Conservation (phyloP, 306 rosid genomes). For the Dryas drummondii region DNA sequence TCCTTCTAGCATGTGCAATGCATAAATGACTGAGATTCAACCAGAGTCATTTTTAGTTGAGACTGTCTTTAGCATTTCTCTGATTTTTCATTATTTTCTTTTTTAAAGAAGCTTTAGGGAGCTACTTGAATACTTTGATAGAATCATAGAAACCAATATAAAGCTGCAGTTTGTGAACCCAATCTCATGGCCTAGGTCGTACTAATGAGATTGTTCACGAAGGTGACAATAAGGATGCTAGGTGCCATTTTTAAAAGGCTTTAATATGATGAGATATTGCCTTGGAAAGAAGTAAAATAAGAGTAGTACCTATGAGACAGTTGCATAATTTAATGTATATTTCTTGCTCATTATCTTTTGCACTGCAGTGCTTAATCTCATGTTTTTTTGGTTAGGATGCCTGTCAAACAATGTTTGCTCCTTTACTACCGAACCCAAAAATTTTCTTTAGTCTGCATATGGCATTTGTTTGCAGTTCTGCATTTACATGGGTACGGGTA, state of each 20-base stretch:
- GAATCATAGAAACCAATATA: neutral
- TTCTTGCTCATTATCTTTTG: neutral
- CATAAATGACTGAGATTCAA: neutral
- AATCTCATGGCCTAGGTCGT: neutral
- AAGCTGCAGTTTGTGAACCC: neutral
- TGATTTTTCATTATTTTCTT: neutral
- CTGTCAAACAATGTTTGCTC: neutral
- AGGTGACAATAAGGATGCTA: neutral
- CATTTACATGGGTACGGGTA: neutral
- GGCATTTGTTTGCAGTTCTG: slow-evolving; percentile 1
- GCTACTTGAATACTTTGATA: neutral
- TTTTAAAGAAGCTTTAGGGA: neutral
- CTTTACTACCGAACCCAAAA: neutral
- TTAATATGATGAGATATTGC: neutral
- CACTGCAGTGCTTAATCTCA: neutral
- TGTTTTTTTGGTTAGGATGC: neutral
- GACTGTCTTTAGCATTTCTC: neutral
- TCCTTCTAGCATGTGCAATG: neutral
- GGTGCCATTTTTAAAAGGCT: neutral
- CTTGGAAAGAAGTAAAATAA: neutral
- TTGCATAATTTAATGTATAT: neutral
- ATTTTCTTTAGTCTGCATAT: neutral
- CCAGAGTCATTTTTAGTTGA: neutral
- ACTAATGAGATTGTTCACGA: neutral
- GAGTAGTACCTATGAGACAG: neutral